Base-by-base conservation (phyloP, 345 rosid genomes). In the Salix caprea region DNA sequence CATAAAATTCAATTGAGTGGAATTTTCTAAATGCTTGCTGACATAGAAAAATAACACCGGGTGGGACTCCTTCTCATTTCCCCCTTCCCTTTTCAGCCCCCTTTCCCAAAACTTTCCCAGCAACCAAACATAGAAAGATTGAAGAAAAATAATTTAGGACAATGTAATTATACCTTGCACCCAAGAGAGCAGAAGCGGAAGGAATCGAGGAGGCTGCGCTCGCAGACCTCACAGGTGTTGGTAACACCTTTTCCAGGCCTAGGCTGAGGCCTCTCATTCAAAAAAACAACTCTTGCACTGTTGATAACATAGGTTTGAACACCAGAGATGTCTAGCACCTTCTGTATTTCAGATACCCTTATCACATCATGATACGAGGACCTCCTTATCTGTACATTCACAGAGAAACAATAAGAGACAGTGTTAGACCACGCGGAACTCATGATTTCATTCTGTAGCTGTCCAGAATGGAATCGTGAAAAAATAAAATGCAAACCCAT, bases 361-460 rank as follows among this genome's bases (percentile, higher is more conserved):
- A 90, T 88, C 81, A 90, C 93, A 79, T 90, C 93, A 82, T 90
- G 93, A 85, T 90, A 90, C 4, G 93, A 90, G 0, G 93, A 90
- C 40, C 93, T 90, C 86, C 93, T 87, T 70, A 90, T 90, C 93
- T 90, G 86, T 34, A 50, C 62, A 69, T 60, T 46, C 65, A 70
- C 62, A 70, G 13, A 54, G n/a, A 50, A 37, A 48, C 54, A 14
- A 56, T 14, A 6, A 34, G 56, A 24, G 46, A 32, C 52, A 71
- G 75, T 34, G 58, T 23, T 15, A 12, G 70, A 36, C 56, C 68
- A 46, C 16, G 7, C 6, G 67, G 9, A 37, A 30, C 21, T 46
- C 65, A 71, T 52, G 67, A 76, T 39, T 70, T 48, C 24, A 12
- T 30, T n/a, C 34, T 28, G 21, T 4, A 54, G 54, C 58, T 24